Base-by-base conservation (phyloP, 352 stramenopile genomes). In the Peronospora destructor region DNA sequence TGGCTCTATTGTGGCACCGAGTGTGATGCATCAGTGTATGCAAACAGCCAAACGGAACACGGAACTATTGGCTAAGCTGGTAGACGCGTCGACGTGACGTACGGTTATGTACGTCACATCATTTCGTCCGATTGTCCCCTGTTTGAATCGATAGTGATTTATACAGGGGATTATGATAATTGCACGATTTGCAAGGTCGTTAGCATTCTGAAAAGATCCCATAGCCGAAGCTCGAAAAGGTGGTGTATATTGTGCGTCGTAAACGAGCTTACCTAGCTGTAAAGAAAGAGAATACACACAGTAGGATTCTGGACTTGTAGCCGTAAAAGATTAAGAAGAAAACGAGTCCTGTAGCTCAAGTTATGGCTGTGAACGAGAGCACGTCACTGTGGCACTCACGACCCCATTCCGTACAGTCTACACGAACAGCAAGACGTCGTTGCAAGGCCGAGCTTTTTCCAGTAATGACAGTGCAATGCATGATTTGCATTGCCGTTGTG, bases 21-120 rank as follows among this genome's bases (percentile, higher is more conserved):
- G 44, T 23, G 80, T 66, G 26, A 74, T 92, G 37, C 68, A 84
- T 21, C 33, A 66, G 35, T 88, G 77, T 56, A 88, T 89, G 76
- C 37, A 64, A 19, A 43, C 71, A n/a, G 78, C 81, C 38, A 84
- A 84, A 47, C 46, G 49, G 21, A 73, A 71, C 17, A 53, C 55
- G 4, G 46, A 55, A 30, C 32, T 41, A 25, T 59, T 85, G 49
- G 68, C 66, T 3, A 64, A 57, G 48, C 65, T 77, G 6, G 61
- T 85, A 34, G 61, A 76, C 12, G 41, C 49, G 25, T 58, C 60
- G 2, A 50, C 25, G 13, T 57, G 54, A 41, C 14, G 14, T 4
- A 26, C 23, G 4, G 23, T 32, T 32, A 12, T 12, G 28, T 32
- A 12, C 8, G 28, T 42, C 21, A 32, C 38, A 34, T 16, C 30